Percentiles rank a stretch among this genome's conserved stretches.
Evolutionary conservation across 208 protist species (phyloP).

Genomic region (Wallacemonas sp.): DNA sequence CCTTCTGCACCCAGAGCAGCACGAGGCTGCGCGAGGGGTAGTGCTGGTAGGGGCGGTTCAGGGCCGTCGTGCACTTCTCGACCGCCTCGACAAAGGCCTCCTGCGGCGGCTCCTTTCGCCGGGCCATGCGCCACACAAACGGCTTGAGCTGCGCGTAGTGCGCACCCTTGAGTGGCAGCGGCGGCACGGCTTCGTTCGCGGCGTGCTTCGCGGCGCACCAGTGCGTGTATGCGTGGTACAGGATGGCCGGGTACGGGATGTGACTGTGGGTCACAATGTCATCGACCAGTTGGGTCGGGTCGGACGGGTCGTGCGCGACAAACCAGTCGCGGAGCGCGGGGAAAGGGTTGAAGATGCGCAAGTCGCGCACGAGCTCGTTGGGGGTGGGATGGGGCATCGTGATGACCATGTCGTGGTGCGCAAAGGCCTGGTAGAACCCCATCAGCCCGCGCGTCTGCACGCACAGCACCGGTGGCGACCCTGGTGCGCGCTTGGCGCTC

Average conservation of each 20-base stretch:
- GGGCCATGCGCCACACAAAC: slow-evolving; percentile 19
- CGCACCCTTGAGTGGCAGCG: slow-evolving; percentile 17
- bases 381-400: slow-evolving; percentile 45
- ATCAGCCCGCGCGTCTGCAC: slow-evolving; percentile 87
- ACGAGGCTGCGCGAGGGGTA: not conserved
- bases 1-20: not conserved
- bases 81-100: slow-evolving; percentile 68
- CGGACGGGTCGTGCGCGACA: slow-evolving; percentile 46
- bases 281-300: slow-evolving; percentile 45
- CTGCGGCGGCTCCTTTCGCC: slow-evolving; percentile 32
- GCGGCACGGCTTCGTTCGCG: not conserved
- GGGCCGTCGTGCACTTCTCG: slow-evolving; percentile 43
- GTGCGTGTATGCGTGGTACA: slow-evolving; percentile 65
- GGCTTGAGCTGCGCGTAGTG: slow-evolving; percentile 14
- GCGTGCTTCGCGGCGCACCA: slow-evolving; percentile 28
- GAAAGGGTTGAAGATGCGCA: slow-evolving; percentile 92
- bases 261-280: slow-evolving; percentile 58
- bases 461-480: slow-evolving; percentile 71
- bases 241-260: slow-evolving; percentile 88
- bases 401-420: slow-evolving; percentile 43
- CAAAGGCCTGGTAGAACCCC: slow-evolving; percentile 84
- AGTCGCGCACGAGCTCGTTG: slow-evolving; percentile 70
- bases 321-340: slow-evolving; percentile 70
- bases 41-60: slow-evolving; percentile 40
- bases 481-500: slow-evolving; percentile 1